Evolutionary conservation across 2,329 filamentous ascomycete genomes (phyloP).

Genomic region (Epichloe scottii): DNA sequence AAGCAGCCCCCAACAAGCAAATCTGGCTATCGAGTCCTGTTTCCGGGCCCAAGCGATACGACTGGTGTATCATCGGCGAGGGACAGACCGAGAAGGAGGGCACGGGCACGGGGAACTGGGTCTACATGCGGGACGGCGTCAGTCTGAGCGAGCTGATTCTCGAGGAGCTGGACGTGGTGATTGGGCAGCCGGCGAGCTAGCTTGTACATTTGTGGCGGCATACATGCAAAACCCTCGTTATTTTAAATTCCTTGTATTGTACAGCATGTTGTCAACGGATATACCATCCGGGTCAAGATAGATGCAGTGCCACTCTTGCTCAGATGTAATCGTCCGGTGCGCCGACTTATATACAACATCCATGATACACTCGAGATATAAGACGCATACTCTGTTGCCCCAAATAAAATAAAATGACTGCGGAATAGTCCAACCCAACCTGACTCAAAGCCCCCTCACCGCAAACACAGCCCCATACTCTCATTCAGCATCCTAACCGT

Average conservation of each 20-base stretch:
- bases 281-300: too few relatives aligned
- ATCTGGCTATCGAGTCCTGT: slow-evolving; percentile 93
- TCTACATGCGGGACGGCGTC: slow-evolving; percentile 75
- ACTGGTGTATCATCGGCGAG: slow-evolving; percentile 69
- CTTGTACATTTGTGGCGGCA: too few relatives aligned
- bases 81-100: slow-evolving; percentile 65
- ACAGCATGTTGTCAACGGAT: too few relatives aligned
- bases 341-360: too few relatives aligned
- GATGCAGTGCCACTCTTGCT: too few relatives aligned
- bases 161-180: slow-evolving; percentile 61
- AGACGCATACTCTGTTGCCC: too few relatives aligned
- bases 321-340: too few relatives aligned
- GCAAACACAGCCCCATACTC: slow-evolving; percentile 54
- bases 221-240: too few relatives aligned
- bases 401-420: too few relatives aligned
- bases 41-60: slow-evolving; percentile 86
- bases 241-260: neutral
- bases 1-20: slow-evolving; percentile 97
- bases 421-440: too few relatives aligned
- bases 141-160: slow-evolving; percentile 61
- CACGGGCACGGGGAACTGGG: slow-evolving; percentile 62
- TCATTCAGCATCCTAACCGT: slow-evolving; percentile 64
- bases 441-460: slow-evolving; percentile 18
- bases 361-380: too few relatives aligned
- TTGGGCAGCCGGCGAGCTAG: slow-evolving; percentile 25